Base-by-base conservation (phyloP, 306 rosid genomes). In the Cucumis hystrix region DNA sequence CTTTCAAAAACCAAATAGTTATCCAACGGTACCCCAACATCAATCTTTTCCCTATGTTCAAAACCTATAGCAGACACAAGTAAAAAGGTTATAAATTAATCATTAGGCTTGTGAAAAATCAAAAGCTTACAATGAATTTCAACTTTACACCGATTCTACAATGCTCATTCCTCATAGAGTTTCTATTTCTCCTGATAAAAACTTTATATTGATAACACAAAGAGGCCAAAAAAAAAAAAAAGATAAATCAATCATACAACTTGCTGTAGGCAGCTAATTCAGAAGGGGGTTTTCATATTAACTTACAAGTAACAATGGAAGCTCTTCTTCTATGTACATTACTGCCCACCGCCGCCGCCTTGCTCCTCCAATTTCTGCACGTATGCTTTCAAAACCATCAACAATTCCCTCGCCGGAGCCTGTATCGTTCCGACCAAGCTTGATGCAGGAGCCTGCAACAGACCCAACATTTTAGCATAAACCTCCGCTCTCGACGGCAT, bases 401-500 rank as follows among this genome's bases (percentile, higher is more conserved):
- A 56, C 74, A 94, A 37, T 43, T 92, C 96, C 82, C 97, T 90
- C 3, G 96, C 90, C 37, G 97, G 97, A 33, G 96, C 97, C 77
- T 95, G 97, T 69, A 95, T 79, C 1, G 97, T 95, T 20, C 88
- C 81, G 2, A 95, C 97, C 63, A 95, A 23, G 78, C 79, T 84
- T 15, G 93, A 88, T 2, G 97, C 89, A 8, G 98, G 97, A 33
- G 82, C 73, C 39, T 95, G 78, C 75, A 95, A 64, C 2, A 94
- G 77, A 5, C 96, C 96, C 79, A 95, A 80, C 82, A 95, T 60
- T 77, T 82, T 84, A 5, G 98, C 89, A 75, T 92, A 95, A 81
- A 95, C 80, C 89, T 94, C 91, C 8, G 86, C 93, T 62, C 98
- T 87, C 0, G 96, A 83, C 11, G 98, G 98, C 85, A 95, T 73